Conservation (phyloP, 305 asterid species). For the Rubia peregrina region DNA sequence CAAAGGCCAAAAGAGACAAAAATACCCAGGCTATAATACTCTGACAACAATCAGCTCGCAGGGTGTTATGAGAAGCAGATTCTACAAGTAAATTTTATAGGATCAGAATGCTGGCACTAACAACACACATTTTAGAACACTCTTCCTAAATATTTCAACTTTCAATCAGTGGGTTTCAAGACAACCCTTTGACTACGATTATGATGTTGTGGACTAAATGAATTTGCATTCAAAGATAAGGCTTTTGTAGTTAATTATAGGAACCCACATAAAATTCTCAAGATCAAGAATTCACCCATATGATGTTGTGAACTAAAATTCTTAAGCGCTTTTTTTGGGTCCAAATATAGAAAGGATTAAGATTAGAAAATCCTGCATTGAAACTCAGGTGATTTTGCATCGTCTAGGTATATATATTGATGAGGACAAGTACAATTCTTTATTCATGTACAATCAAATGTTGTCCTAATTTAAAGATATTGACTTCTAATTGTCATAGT, state of each 20-base stretch:
- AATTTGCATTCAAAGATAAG: neutral
- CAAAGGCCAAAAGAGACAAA: slow-evolving; percentile 22
- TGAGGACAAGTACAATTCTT: neutral
- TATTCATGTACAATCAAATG: neutral
- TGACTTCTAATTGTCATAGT: neutral
- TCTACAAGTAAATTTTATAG: neutral
- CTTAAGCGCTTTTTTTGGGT: neutral
- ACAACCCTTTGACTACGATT: neutral
- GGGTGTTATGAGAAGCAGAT: neutral
- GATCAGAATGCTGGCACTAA: neutral
- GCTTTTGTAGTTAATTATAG: neutral
- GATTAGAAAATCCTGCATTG: neutral
- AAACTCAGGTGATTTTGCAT: neutral
- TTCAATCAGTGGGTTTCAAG: neutral
- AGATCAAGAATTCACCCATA: too few species aligned
- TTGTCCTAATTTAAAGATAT: neutral
- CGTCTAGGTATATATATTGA: neutral
- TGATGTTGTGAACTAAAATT: neutral
- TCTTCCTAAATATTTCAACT: neutral
- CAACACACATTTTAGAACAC: neutral
- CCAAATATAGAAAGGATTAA: neutral
- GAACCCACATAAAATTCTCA: neutral
- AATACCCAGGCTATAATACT: slow-evolving; percentile 2
- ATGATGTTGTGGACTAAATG: neutral
- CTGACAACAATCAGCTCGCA: neutral